phyloP scores from a whole-genome alignment of 148 eudicot genomes.

The Hydrangea macrophylla region DNA sequence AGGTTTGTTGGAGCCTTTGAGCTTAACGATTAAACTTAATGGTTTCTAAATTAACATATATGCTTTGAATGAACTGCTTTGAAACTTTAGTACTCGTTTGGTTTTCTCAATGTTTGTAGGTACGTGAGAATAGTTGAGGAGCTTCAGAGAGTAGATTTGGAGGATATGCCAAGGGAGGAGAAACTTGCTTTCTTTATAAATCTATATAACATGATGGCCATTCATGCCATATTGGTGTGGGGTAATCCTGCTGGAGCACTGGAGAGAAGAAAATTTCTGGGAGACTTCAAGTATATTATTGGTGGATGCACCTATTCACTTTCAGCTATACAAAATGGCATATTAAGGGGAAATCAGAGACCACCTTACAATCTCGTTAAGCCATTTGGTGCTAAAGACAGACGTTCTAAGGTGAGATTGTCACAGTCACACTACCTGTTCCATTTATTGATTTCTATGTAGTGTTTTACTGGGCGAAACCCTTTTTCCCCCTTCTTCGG shows the following conservation, averaged over 20 bases:
- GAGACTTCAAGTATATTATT: constrained; percentile 49
- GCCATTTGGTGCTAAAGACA: constrained; percentile 44
- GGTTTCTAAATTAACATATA: not conserved
- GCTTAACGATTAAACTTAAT: not conserved
- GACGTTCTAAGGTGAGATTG: constrained; percentile 35
- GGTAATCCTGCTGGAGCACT: constrained; percentile 49
- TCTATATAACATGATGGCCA: constrained; percentile 51
- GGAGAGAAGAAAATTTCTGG: constrained; percentile 43
- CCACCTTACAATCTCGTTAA: constrained; percentile 51
- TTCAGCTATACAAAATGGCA: constrained; percentile 50
- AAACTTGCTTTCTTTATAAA: constrained; percentile 50
- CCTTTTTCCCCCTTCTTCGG: not conserved
- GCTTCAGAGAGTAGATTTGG: constrained; percentile 45
- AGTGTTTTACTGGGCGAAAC: not conserved
- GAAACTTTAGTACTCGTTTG: not conserved
- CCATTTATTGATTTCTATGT: not conserved
- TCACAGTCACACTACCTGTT: not conserved
- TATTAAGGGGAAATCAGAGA: constrained; percentile 49
- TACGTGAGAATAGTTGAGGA: constrained; percentile 48
- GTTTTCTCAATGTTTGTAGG: constrained; percentile 17
- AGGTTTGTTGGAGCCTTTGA: constrained; percentile 30
- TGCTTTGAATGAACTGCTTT: not conserved
- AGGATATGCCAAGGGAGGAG: constrained; percentile 41
- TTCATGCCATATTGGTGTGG: constrained; percentile 44
- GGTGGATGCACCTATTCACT: constrained; percentile 51